phyloP scores from a whole-genome alignment of 2,329 filamentous ascomycete species.

The Mollisiaceae sp. region DNA sequence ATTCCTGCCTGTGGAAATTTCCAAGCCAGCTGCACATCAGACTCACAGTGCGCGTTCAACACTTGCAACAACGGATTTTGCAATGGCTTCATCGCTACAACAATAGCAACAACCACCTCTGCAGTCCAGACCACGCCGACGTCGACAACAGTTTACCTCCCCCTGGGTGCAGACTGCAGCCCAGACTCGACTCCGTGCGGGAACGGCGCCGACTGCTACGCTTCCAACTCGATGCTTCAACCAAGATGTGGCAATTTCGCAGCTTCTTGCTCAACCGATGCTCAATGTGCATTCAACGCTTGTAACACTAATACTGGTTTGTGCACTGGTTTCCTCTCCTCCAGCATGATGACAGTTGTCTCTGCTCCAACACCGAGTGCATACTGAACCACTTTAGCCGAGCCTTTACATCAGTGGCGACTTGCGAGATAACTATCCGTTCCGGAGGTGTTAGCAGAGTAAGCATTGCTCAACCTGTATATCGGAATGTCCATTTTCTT shows the following conservation, averaged over 20 bases:
- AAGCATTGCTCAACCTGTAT: neutral
- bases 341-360: neutral
- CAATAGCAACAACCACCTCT: neutral
- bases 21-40: neutral
- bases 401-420: neutral
- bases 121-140: neutral
- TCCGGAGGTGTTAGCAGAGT: neutral
- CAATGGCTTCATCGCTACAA: slow-evolving; percentile 1
- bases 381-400: neutral
- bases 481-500: neutral
- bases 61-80: slow-evolving; percentile 4
- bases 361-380: neutral
- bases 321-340: slow-evolving; percentile 17
- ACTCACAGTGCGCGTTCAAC: slow-evolving; percentile 2
- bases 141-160: slow-evolving; percentile 14
- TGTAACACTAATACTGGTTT: slow-evolving; percentile 20
- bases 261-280: slow-evolving; percentile 18
- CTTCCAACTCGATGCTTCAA: slow-evolving; percentile 17
- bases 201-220: slow-evolving; percentile 26
- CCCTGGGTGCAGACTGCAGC: slow-evolving; percentile 20
- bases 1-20: neutral
- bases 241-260: slow-evolving; percentile 29
- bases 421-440: neutral
- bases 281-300: slow-evolving; percentile 29
- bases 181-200: slow-evolving; percentile 21